Evolutionary conservation across 306 rosid species (phyloP).

Genomic region (Castanea crenata): DNA sequence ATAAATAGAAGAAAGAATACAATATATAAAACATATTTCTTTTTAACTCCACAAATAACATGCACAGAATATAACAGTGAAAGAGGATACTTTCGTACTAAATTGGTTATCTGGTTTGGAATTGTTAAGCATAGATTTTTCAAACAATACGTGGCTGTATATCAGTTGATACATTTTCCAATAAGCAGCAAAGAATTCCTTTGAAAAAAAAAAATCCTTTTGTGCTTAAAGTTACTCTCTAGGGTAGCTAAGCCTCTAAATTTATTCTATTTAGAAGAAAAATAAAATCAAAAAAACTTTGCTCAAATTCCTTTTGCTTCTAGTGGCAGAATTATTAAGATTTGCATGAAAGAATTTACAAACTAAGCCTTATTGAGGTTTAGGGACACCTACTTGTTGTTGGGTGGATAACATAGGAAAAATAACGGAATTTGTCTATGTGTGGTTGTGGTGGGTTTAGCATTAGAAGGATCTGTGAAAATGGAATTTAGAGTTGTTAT

Average conservation of each 20-base stretch:
- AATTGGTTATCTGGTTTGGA: constrained; percentile 13
- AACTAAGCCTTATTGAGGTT: neutral
- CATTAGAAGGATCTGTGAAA: too few species aligned
- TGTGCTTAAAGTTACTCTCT: neutral
- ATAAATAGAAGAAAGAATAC: too few species aligned
- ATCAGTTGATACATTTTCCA: neutral
- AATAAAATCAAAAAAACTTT: neutral
- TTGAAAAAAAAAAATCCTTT: neutral
- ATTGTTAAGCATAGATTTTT: constrained; percentile 5
- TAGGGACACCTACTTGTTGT: neutral
- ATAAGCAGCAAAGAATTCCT: neutral
- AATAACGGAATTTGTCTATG: too few species aligned
- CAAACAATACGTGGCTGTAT: constrained; percentile 8
- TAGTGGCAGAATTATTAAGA: neutral
- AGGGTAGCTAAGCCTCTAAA: neutral
- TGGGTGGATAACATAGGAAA: neutral
- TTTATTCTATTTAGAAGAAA: neutral
- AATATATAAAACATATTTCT: neutral
- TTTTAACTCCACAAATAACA: neutral
- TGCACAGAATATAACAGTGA: neutral
- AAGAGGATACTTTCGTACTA: neutral
- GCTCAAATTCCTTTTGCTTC: neutral
- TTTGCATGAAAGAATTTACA: neutral
- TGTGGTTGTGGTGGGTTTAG: too few species aligned
- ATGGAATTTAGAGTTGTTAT: too few species aligned